These are phyloP conservation scores for Gaeumannomyces tritici DNA, from an alignment of 2,329 filamentous ascomycete species.

Conservation along the genomic window DNA sequence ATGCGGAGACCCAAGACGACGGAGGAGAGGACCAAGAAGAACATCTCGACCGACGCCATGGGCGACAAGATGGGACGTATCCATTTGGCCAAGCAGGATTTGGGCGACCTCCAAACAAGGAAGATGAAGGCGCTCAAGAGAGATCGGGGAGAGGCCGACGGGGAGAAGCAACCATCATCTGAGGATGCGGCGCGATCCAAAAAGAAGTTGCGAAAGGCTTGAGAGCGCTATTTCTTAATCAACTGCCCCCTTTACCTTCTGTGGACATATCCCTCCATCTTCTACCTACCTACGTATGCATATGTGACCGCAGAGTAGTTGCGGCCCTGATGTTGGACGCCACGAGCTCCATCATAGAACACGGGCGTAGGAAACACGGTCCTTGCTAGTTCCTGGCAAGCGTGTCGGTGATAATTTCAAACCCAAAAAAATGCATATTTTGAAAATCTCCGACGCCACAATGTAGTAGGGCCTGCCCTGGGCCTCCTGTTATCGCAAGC, in stretches of 20 bases:
- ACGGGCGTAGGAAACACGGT: background rate
- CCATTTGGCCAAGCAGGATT: constrained; percentile 83
- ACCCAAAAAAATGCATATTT: background rate
- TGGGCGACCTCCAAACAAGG: constrained; percentile 78
- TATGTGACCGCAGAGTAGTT: background rate
- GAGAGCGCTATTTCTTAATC: background rate
- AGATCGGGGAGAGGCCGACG: constrained; percentile 47
- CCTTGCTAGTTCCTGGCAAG: too few species aligned
- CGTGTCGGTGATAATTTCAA: background rate
- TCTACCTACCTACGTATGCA: too few species aligned
- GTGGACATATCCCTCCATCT: background rate
- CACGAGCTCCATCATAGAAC: background rate
- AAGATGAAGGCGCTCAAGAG: constrained; percentile 99
- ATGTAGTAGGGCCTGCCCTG: background rate
- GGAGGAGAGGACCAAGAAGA: constrained; percentile 87
- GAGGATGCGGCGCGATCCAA: background rate
- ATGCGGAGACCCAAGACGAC: constrained; percentile 72
- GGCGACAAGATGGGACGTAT: constrained; percentile 95
- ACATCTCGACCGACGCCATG: constrained; percentile 81
- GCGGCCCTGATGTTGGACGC: background rate
- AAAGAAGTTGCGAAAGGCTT: background rate
- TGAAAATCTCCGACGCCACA: background rate
- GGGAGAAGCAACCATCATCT: constrained; percentile 17
- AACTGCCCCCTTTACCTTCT: too few species aligned
- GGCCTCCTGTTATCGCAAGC: background rate